Evolutionary conservation across 2,329 filamentous ascomycete genomes (phyloP).

Genomic region (Furcasterigmium furcatum): DNA sequence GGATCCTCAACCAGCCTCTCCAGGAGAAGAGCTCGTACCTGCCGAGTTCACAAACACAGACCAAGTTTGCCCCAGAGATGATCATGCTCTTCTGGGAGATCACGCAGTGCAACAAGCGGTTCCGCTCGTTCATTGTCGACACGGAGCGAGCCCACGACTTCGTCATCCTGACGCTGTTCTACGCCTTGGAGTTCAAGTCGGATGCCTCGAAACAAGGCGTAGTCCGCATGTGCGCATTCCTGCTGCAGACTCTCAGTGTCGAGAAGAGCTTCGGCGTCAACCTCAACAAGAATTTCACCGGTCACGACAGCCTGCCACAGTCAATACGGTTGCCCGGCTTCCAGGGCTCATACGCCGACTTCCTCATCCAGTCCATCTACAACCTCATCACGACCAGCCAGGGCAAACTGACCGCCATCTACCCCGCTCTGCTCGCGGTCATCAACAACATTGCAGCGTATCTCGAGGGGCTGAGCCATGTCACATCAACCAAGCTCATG

Average conservation of each 20-base stretch:
- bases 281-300: conserved; percentile 84
- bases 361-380: conserved; percentile 92
- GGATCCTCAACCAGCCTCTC: conserved; percentile 87
- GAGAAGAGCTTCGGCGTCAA: conserved; percentile 88
- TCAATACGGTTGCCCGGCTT: conserved; percentile 83
- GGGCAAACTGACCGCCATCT: conserved; percentile 85
- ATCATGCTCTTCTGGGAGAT: conserved; percentile 98
- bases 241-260: conserved; percentile 90
- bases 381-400: conserved; percentile 88
- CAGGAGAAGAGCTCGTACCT: conserved; percentile 87
- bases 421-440: conserved; percentile 85
- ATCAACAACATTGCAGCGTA: conserved; percentile 92
- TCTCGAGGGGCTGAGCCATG: conserved; percentile 70
- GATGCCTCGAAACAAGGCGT: conserved; percentile 88
- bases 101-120: conserved; percentile 95
- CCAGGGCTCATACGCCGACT: conserved; percentile 88
- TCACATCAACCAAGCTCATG: conserved; percentile 76
- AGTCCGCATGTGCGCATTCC: conserved; percentile 95
- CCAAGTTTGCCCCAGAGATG: conserved; percentile 91
- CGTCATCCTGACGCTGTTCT: conserved; percentile 84
- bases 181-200: conserved; percentile 83
- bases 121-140: conserved; percentile 94
- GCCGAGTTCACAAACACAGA: conserved; percentile 74
- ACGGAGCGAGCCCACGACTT: conserved; percentile 93
- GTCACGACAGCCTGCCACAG: conserved; percentile 80